Evolutionary conservation across 2,329 filamentous ascomycete species (phyloP), one percentile per base, ranked within the genome.

Genomic region (Calonectria hongkongensis): DNA sequence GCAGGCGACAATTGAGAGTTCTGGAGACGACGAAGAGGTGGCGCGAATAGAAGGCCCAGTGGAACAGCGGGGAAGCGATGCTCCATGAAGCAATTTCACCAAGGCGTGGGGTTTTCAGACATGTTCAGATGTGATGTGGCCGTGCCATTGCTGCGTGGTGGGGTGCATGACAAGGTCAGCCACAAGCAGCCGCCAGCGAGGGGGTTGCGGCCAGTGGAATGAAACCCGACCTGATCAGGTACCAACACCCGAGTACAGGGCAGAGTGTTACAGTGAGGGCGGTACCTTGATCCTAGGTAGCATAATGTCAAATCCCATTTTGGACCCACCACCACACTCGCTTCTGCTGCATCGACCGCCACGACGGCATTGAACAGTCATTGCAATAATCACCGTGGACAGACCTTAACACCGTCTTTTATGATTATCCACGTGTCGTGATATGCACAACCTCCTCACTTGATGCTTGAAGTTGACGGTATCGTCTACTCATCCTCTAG

Each of bases 241-340:
- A 71, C 69, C 41, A 30, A 68, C 18, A 30, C 16, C 12, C 12
- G 62, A 39, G 69, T 71, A 67, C 21, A 21, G 12, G 6, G n/a
- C 50, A n/a, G 2, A 47, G 50, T 21, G 15, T 12, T 25, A 7
- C 5, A 25, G 27, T 28, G 51, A 36, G 30, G 15, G 18, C 9
- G 66, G 25, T 69, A 74, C 68, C 30, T 72, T 30, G 15, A 39
- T 21, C 16, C 25, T 6, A 65, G 66, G 73, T 75, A 72, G 21
- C 48, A 13, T 25, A 47, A 68, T 72, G 73, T 68, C 66, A 75
- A 73, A 62, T 33, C 51, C 66, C 54, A 58, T 66, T 6, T 48
- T 36, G 36, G 76, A 50, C 62, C 77, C 73, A 75, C 77, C 64
- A 21, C 54, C 58, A 48, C 74, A 75, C 76, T 75, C 74, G 76